A percentile compares a stretch with the other conserved stretches of the same genome.
Conservation (phyloP, 192 early-diverging fungal genomes). For the Umbelopsis isabellina region DNA sequence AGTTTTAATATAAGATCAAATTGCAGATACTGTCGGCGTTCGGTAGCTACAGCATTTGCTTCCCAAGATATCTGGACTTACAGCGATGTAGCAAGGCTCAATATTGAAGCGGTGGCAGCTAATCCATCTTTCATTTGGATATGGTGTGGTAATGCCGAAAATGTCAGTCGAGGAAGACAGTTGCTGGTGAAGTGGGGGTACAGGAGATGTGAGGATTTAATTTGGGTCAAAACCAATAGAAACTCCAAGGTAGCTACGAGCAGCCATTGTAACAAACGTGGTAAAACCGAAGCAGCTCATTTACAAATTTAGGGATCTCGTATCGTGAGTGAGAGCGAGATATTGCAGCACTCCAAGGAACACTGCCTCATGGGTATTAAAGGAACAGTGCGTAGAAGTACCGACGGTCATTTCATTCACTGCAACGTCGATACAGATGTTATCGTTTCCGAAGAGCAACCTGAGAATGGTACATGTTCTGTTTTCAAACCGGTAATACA, state of each 20-base stretch:
- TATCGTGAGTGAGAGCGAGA: slow-evolving; percentile 40
- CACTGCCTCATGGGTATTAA: slow-evolving; percentile 71
- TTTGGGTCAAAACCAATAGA: slow-evolving; percentile 69
- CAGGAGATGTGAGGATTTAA: slow-evolving; percentile 66
- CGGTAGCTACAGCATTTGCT: slow-evolving; percentile 26
- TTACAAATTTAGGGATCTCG: slow-evolving; percentile 38
- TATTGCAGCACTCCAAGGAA: slow-evolving; percentile 65
- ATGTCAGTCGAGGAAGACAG: slow-evolving; percentile 59
- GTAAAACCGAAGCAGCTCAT: too few relatives aligned
- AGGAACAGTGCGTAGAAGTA: slow-evolving; percentile 65
- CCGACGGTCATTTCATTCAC: slow-evolving; percentile 71
- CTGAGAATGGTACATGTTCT: slow-evolving; percentile 28
- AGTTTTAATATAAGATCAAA: not conserved
- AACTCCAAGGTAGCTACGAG: slow-evolving; percentile 36
- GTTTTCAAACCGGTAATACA: not conserved
- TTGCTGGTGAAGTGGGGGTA: slow-evolving; percentile 67
- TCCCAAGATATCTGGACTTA: slow-evolving; percentile 45
- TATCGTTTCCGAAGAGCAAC: slow-evolving; percentile 62
- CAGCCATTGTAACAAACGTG: not conserved
- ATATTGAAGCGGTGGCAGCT: slow-evolving; percentile 60
- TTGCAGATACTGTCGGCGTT: slow-evolving; percentile 33
- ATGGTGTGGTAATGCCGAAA: slow-evolving; percentile 60
- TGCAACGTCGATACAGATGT: slow-evolving; percentile 75
- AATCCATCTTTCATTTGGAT: slow-evolving; percentile 66
- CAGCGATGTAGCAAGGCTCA: slow-evolving; percentile 55